These are phyloP conservation scores for Chalciporus piperatoides DNA, from an alignment of 1,284 basidiomycete species.

Conservation along the genomic window DNA sequence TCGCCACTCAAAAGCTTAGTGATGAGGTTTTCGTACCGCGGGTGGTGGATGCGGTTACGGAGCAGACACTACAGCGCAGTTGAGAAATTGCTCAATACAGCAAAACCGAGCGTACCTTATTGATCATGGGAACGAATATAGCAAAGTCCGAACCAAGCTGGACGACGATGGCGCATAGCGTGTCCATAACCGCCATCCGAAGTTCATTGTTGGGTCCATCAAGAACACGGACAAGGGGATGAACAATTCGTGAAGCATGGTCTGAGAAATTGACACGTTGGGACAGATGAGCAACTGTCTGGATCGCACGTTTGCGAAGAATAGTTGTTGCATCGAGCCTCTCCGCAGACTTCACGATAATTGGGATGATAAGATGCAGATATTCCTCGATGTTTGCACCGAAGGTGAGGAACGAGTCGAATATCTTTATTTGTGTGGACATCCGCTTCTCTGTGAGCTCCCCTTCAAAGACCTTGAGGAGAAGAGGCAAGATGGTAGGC, in stretches of 20 bases:
- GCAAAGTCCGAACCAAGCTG: slow-evolving; percentile 97
- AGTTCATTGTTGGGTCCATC: slow-evolving; percentile 80
- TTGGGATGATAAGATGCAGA: slow-evolving; percentile 93
- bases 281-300: slow-evolving; percentile 89
- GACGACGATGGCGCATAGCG: slow-evolving; percentile 86
- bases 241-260: slow-evolving; percentile 95
- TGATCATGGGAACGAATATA: slow-evolving; percentile 95
- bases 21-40: slow-evolving; percentile 86
- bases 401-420: slow-evolving; percentile 93
- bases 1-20: slow-evolving; percentile 91
- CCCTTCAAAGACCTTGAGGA: slow-evolving; percentile 89
- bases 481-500: slow-evolving; percentile 87
- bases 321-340: slow-evolving; percentile 71
- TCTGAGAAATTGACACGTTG: slow-evolving; percentile 98
- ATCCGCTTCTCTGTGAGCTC: slow-evolving; percentile 78
- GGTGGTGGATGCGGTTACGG: slow-evolving; percentile 79
- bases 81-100: slow-evolving; percentile 7
- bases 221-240: slow-evolving; percentile 89
- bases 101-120: slow-evolving; percentile 60
- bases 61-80: slow-evolving; percentile 58
- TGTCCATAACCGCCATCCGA: slow-evolving; percentile 87
- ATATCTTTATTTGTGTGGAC: slow-evolving; percentile 84
- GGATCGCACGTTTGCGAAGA: slow-evolving; percentile 85
- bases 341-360: slow-evolving; percentile 92
- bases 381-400: slow-evolving; percentile 98